Evolutionary conservation across 768 basidiomycete species (phyloP), one percentile per base, ranked within the genome.

Genomic region (Cubamyces lactineus): DNA sequence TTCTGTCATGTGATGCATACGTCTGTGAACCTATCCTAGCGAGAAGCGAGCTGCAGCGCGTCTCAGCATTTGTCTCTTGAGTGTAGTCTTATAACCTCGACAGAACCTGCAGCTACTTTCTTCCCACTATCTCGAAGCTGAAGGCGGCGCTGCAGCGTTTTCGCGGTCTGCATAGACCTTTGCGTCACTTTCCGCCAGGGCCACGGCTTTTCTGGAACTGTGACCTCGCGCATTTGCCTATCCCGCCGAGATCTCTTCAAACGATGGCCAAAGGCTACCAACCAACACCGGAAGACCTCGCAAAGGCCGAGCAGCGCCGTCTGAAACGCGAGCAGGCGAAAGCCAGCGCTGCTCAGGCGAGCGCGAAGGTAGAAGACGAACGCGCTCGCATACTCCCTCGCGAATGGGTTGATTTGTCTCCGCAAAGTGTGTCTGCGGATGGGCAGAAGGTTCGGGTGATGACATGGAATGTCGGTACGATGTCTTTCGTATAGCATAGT

Each of bases 381-480:
- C 64, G 57, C 45, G 63, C 70, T 50, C 28, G 50, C 47, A 69
- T 78, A 66, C 54, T 77, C 63, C 56, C 66, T 13, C 67, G 78
- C 54, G 67, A 71, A 60, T 84, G 83, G 82, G 41, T 76, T 46
- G 65, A 69, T 13, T 66, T 77, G 30, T 56, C 64, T 4, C 38
- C 45, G 13, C 28, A 49, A 13, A 49, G 51, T 61, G 41, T 38
- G 26, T 38, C 60, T n/a, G 40, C 21, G 8, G 11, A 38, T 39
- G 50, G 50, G 12, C 66, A 39, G 15, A 64, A 26, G 2, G 61
- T 86, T 63, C 90, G 79, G 69, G 72, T 94, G 52, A 78, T 91
- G 77, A 89, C 89, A 5, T 94, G 92, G 91, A 94, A 94, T 78
- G 90, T 94, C 61, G 65, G 90, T 86, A 21, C 26, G 24, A 34